phyloP scores from a whole-genome alignment of 1,139 yeast genomes.

The Hyphopichia pseudoburtonii region DNA sequence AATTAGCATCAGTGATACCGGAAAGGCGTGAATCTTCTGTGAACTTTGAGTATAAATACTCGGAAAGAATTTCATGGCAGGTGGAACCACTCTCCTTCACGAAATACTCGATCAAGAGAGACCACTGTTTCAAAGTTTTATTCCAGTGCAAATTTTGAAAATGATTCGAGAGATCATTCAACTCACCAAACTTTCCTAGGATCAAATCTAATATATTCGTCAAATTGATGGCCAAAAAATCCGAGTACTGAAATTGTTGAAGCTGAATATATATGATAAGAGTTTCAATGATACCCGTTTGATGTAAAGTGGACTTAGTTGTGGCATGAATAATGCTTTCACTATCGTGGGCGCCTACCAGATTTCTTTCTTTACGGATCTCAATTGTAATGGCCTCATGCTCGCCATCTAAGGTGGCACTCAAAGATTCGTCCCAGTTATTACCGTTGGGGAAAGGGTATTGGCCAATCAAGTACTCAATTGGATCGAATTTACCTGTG shows the following conservation, averaged over 20 bases:
- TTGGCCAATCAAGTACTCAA: conserved; percentile 33
- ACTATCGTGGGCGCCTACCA: conserved; percentile 26
- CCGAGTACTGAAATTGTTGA: conserved; percentile 43
- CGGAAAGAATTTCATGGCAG: conserved; percentile 38
- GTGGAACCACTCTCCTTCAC: conserved; percentile 41
- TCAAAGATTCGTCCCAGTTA: conserved; percentile 24
- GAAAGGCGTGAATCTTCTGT: conserved; percentile 9
- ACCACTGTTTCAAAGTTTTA: conserved; percentile 32
- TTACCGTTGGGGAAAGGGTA: conserved; percentile 32
- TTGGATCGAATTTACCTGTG: conserved; percentile 38
- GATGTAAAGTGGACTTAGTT: conserved; percentile 23
- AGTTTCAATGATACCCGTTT: conserved; percentile 36
- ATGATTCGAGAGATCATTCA: conserved; percentile 22
- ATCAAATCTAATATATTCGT: conserved; percentile 29
- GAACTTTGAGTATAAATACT: conserved; percentile 33
- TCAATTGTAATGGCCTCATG: conserved; percentile 16
- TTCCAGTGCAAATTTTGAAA: conserved; percentile 38
- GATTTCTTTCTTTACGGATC: conserved; percentile 21
- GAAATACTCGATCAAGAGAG: conserved; percentile 29
- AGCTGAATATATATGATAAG: conserved; percentile 40
- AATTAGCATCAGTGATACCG: conserved; percentile 6
- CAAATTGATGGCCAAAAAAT: conserved; percentile 32
- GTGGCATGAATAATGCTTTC: conserved; percentile 21
- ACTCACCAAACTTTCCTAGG: conserved; percentile 30
- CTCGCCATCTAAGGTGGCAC: conserved; percentile 16